phyloP scores from a whole-genome alignment of 805 yeast species.

The Candida ficus region DNA sequence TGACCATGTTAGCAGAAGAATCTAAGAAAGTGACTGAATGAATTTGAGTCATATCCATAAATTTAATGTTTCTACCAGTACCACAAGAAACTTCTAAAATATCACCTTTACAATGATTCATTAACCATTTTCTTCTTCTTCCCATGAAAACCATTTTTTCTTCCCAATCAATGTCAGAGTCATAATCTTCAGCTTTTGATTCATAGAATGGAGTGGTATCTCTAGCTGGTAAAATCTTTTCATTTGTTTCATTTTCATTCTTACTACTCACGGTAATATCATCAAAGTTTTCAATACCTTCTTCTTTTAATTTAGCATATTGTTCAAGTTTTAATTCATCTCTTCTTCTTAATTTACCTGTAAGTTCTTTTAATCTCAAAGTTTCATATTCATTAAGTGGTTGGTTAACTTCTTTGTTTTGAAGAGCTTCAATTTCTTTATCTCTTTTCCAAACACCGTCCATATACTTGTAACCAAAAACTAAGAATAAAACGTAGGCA shows the following conservation, averaged over 20 bases:
- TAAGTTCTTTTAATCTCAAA: constrained; percentile 54
- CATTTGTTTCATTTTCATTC: constrained; percentile 30
- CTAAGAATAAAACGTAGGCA: constrained; percentile 50
- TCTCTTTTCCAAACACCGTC: constrained; percentile 62
- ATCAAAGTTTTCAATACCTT: constrained; percentile 29
- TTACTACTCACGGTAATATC: constrained; percentile 25
- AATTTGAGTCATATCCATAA: constrained; percentile 53
- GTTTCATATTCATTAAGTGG: constrained; percentile 55
- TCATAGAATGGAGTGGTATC: constrained; percentile 84
- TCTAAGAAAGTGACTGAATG: constrained; percentile 81
- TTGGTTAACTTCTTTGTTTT: constrained; percentile 30
- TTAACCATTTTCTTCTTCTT: constrained; percentile 69
- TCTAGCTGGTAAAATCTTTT: constrained; percentile 55
- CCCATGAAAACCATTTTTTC: constrained; percentile 41
- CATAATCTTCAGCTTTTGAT: constrained; percentile 73
- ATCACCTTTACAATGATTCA: constrained; percentile 78
- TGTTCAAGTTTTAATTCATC: constrained; percentile 56
- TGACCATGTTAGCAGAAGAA: constrained; percentile 82
- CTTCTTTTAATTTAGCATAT: constrained; percentile 48
- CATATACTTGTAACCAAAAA: constrained; percentile 61
- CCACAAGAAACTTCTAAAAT: constrained; percentile 94
- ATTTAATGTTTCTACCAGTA: constrained; percentile 88
- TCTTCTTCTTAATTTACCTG: constrained; percentile 56
- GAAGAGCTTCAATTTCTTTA: constrained; percentile 44
- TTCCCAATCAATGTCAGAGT: constrained; percentile 63